Base-by-base conservation (phyloP, 257 asterid genomes). In the Cordia subcordata region DNA sequence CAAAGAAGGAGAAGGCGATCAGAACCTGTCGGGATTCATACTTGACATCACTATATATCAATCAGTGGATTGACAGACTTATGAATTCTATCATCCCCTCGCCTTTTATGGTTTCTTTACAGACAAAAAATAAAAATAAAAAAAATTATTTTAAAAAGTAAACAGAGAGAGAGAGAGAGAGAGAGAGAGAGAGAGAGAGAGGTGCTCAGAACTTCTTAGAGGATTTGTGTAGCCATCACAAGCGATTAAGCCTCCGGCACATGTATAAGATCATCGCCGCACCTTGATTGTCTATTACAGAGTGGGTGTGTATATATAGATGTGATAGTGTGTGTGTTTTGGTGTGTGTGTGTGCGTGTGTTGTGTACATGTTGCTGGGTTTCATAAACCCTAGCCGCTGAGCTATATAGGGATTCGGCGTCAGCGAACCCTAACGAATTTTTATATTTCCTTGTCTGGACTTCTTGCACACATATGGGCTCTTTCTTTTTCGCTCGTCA, bases 1-100 rank as follows among this genome's bases (percentile, higher is more conserved):
- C 0, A 37, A 9, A 9, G 35, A 15, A 21, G 8, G 38, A 8
- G 16, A 13, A 51, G 46, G 72, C 68, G 79, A 77, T 77, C 82
- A 72, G 82, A 77, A 77, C 82, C 82, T 72, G 77, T 77, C 79
- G 77, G 74, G 79, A 77, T 77, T 77, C 82, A 77, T 55, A 11
- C 12, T 49, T 65, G 21, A 68, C 82, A 77, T 77, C 82, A 77
- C 49, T 3, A 21, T 20, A 13, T 21, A 16, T 55, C n/a, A 35
- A 52, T 76, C 82, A 77, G 82, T 45, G 76, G 79, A 77, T 73
- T 77, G 79, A 77, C 72, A 72, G 74, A 77, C 82, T 57, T 42
- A 65, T 69, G 77, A 77, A 72, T 71, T 69, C 37, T 58, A 77
- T 67, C 82, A 9, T 77, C 82, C 51, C 71, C 11, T 77, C 82